A percentile compares a stretch with the other conserved stretches of the same genome.
Conservation (phyloP, 495 filamentous ascomycete genomes). For the Talaromyces ruber region DNA sequence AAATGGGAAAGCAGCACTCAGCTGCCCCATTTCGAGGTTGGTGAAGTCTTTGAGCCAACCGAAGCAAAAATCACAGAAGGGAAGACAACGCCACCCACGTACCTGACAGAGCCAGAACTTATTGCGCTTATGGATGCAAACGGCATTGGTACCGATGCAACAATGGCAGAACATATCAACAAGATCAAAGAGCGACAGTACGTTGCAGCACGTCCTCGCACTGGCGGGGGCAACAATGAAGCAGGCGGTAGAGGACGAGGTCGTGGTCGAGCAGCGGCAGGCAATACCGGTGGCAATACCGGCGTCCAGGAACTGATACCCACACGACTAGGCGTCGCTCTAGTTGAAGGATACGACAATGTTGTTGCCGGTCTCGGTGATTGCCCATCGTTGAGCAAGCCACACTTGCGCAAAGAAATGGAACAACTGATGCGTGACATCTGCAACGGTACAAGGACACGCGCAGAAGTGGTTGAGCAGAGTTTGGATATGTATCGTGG, state of each 20-base stretch:
- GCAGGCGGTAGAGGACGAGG: conserved; percentile 18
- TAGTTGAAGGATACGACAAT: conserved; percentile 88
- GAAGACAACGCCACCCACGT: conserved; percentile 73
- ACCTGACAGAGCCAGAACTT: conserved; percentile 92
- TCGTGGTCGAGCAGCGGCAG: conserved; percentile 26
- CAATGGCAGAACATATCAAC: conserved; percentile 96
- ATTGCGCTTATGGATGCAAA: conserved; percentile 98
- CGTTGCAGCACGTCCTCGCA: conserved; percentile 55
- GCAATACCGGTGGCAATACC: conserved; percentile 36
- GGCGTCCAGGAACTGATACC: conserved; percentile 83
- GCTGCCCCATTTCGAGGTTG: conserved; percentile 66
- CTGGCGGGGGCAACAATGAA: conserved; percentile 17
- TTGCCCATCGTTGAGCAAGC: conserved; percentile 86
- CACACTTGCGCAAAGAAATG: conserved; percentile 98
- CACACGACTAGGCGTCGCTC: conserved; percentile 77
- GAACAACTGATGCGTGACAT: conserved; percentile 91
- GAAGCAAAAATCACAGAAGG: conserved; percentile 86
- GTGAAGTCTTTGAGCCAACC: conserved; percentile 77
- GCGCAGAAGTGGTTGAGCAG: conserved; percentile 64
- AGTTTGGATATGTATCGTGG: conserved; percentile 77
- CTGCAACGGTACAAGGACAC: conserved; percentile 74
- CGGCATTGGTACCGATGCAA: conserved; percentile 95
- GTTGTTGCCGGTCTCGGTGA: conserved; percentile 57
- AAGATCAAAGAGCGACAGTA: conserved; percentile 90
- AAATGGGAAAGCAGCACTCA: conserved; percentile 85